A percentile compares a stretch with the other conserved stretches of the same genome.
Evolutionary conservation across 768 basidiomycete genomes (phyloP).

Genomic region (Phlebiopsis flavidoalba): DNA sequence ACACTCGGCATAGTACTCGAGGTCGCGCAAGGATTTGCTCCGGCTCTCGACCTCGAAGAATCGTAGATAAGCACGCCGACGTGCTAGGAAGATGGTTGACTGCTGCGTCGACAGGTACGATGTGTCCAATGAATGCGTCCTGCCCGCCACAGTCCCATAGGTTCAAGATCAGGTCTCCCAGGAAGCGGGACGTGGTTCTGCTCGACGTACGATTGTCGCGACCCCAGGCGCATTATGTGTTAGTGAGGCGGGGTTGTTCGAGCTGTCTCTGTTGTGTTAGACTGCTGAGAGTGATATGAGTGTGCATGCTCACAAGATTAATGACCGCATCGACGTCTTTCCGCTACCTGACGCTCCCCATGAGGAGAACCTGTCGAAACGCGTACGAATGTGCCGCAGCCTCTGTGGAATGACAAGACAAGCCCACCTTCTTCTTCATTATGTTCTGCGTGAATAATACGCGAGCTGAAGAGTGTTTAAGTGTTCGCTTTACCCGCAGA

Average conservation of each 20-base stretch:
- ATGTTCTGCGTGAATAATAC: background rate
- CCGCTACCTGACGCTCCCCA: constrained; percentile 96
- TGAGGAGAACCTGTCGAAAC: constrained; percentile 75
- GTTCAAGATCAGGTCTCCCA: constrained; percentile 93
- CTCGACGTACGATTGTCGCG: constrained; percentile 96
- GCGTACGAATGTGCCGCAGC: background rate
- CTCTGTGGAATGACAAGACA: too few relatives aligned
- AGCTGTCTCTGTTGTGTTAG: constrained; percentile 41
- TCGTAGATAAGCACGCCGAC: constrained; percentile 98
- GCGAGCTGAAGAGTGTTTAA: background rate
- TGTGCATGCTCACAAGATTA: constrained; percentile 80
- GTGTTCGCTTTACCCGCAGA: constrained; percentile 1
- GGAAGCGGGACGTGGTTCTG: constrained; percentile 96
- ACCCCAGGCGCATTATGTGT: constrained; percentile 90
- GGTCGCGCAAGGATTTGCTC: constrained; percentile 80
- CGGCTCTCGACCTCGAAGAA: constrained; percentile 92
- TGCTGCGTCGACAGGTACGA: constrained; percentile 90
- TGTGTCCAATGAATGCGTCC: constrained; percentile 97
- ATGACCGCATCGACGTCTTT: constrained; percentile 97
- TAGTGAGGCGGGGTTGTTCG: constrained; percentile 89
- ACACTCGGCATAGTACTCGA: constrained; percentile 90
- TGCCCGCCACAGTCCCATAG: constrained; percentile 99
- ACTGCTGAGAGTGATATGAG: background rate
- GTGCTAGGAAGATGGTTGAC: constrained; percentile 91
- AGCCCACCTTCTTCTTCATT: constrained; percentile 33